A percentile compares a stretch with the other conserved stretches of the same genome.
These are phyloP conservation scores for Letharia lupina DNA, from an alignment of 495 filamentous ascomycete species.

Conservation along the genomic window DNA sequence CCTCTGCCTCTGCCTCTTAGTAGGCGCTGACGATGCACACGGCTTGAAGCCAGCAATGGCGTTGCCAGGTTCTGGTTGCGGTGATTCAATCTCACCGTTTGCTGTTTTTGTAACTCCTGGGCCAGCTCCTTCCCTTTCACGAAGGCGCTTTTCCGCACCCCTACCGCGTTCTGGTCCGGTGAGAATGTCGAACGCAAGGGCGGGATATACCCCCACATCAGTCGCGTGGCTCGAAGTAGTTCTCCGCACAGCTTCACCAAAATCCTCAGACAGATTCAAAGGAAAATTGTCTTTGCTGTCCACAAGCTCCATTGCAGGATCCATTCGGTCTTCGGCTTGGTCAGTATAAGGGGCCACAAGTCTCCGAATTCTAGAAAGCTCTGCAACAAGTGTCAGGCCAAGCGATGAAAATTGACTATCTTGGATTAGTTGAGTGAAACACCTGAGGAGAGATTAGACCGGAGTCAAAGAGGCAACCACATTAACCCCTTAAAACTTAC, in stretches of 20 bases:
- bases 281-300: neutral
- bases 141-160: neutral
- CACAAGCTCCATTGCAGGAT: neutral
- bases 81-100: neutral
- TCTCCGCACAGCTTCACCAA: constrained; percentile 26
- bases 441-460: constrained; percentile 31
- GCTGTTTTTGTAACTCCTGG: neutral
- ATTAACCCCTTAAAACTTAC: constrained; percentile 29
- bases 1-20: constrained; percentile 9
- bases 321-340: neutral
- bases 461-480: neutral
- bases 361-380: constrained; percentile 51
- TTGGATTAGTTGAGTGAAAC: constrained; percentile 61
- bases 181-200: neutral
- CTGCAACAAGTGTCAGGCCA: constrained; percentile 65
- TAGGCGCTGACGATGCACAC: neutral
- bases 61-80: neutral
- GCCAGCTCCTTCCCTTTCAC: neutral
- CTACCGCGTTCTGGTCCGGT: neutral
- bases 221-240: neutral
- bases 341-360: constrained; percentile 30
- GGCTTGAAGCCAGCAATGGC: neutral
- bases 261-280: constrained; percentile 20
- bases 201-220: neutral
- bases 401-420: constrained; percentile 69